Evolutionary conservation across 306 rosid genomes (phyloP).

Genomic region (Vicia villosa): DNA sequence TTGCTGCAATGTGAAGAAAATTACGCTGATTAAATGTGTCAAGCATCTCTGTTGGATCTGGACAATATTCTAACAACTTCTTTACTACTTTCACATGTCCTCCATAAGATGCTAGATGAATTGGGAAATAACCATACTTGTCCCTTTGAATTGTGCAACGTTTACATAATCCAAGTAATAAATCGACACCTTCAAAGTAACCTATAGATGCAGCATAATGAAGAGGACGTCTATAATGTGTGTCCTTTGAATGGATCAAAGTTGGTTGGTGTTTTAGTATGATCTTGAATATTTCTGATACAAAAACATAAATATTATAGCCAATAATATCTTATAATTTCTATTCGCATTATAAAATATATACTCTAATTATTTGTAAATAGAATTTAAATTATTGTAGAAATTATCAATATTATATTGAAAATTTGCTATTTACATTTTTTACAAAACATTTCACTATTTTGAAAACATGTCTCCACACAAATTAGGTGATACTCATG

Average conservation of each 20-base stretch:
- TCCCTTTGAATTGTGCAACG: conserved; percentile 11
- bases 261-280: not conserved
- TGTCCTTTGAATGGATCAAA: conserved; percentile 20
- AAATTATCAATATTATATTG: no score
- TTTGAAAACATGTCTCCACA: no score
- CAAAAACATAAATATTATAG: not conserved
- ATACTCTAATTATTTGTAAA: no score
- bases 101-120: conserved; percentile 30
- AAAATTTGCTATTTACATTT: no score
- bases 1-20: conserved; percentile 31
- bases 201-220: conserved; percentile 36
- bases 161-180: not conserved
- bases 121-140: conserved; percentile 9
- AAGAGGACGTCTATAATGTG: conserved; percentile 13
- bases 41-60: conserved; percentile 24
- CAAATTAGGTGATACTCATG: no score
- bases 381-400: no score
- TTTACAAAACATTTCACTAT: no score
- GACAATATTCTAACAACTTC: conserved; percentile 18
- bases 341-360: no score
- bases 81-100: conserved; percentile 12
- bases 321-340: no score
- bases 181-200: conserved; percentile 32
- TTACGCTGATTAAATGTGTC: not conserved
- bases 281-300: not conserved